Evolutionary conservation across 148 eudicot genomes (phyloP), one percentile per base, ranked within the genome.

Genomic region (Hydrangea macrophylla): DNA sequence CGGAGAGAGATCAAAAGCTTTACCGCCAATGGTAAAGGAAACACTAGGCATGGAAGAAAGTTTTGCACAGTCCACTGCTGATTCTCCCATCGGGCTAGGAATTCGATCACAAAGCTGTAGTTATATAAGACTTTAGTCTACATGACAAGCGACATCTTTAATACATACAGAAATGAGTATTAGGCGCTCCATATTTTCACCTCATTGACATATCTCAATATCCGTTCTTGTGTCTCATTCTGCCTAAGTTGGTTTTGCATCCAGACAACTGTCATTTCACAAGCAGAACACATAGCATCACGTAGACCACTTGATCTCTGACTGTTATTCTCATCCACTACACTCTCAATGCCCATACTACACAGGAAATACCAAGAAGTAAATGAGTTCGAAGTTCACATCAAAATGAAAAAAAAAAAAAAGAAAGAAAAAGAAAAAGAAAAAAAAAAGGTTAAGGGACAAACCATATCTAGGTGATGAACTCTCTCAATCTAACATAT

Each of bases 221-320:
- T 82, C 23, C 51, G 80, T 7, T 88, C 93, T 75, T 89, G 73
- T 54, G 99, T 91, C 75, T 81, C 79, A 70, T 91, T 94, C 65
- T 83, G 84, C 45, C 55, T 76, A 32, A 94, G 85, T 69, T 94
- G 96, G 69, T 70, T 87, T 55, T 85, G 84, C 86, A 91, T 84
- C 99, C 99, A 94, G 50, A 87, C 90, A 45, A 91, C 93, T 22
- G 93, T 75, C 97, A 94, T 94, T 82, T 94, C 99, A 77, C 99
- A 94, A 40, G 88, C 79, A 24, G 90, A 50, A 79, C 99, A 94
- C 83, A 69, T 79, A 37, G 70, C 87, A 70, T 86, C 91, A 53
- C 18, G 73, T 57, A 75, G 57, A 6, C 81, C 82, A 56, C 84
- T 72, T 53, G 88, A 75, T 32, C 69, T 76, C 20, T 62, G 88